Conservation (phyloP, 345 rosid genomes). For the Adansonia digitata region DNA sequence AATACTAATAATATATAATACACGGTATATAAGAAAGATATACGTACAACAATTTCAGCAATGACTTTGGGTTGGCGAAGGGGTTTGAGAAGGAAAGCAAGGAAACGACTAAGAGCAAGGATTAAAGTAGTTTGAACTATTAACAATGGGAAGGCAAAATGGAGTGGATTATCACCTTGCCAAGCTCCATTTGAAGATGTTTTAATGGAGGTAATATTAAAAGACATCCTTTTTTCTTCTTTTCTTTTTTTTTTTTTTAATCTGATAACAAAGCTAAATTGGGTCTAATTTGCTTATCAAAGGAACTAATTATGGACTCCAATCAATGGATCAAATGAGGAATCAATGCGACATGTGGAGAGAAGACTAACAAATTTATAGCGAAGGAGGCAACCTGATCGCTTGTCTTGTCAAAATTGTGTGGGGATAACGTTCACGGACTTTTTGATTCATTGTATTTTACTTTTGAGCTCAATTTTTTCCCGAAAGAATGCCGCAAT, state of each 20-base stretch:
- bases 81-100: slow-evolving; percentile 77
- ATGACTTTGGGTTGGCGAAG: slow-evolving; percentile 93
- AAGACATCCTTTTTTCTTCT: slow-evolving; percentile 19
- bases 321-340: no score
- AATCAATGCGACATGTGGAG: not conserved
- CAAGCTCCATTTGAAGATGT: slow-evolving; percentile 79
- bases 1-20: not conserved
- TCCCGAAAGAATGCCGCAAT: not conserved
- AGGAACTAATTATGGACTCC: not conserved
- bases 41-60: slow-evolving; percentile 74
- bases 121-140: slow-evolving; percentile 68
- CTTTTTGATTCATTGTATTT: not conserved
- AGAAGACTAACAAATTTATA: not conserved
- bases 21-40: not conserved
- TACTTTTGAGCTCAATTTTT: not conserved
- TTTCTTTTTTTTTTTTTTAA: not conserved
- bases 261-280: not conserved
- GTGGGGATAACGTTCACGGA: not conserved
- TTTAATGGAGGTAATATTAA: slow-evolving; percentile 60
- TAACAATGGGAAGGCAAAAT: slow-evolving; percentile 75
- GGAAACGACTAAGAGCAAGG: slow-evolving; percentile 53
- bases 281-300: not conserved
- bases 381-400: not conserved
- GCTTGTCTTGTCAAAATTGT: not conserved
- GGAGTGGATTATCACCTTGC: slow-evolving; percentile 88